These are phyloP conservation scores for Drechslerella coelobrocha DNA, from an alignment of 2,329 filamentous ascomycete species.

Conservation along the genomic window DNA sequence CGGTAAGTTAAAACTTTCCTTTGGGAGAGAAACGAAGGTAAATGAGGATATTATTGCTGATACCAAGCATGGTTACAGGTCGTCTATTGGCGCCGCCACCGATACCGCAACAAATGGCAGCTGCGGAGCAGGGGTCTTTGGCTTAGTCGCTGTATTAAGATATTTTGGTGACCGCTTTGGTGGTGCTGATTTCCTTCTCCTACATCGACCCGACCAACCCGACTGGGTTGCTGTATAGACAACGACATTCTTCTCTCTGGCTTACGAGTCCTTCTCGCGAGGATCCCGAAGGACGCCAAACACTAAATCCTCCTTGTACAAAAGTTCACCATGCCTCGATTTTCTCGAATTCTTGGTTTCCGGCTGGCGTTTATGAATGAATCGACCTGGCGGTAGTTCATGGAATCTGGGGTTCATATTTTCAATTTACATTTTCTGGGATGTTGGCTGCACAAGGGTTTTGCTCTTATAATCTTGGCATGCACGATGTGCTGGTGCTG, in stretches of 20 bases:
- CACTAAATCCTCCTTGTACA: slow-evolving; percentile 21
- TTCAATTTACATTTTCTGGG: slow-evolving; percentile 4
- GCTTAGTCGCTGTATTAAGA: slow-evolving; percentile 10
- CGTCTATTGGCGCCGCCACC: slow-evolving; percentile 45
- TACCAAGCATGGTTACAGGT: slow-evolving; percentile 6
- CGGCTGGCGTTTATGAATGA: slow-evolving; percentile 46
- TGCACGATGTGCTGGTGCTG: slow-evolving; percentile 30
- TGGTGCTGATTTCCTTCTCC: background rate
- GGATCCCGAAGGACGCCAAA: no score
- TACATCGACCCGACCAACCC: background rate
- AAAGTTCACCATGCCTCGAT: slow-evolving; percentile 35
- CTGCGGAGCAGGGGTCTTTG: slow-evolving; percentile 34
- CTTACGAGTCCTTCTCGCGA: no score
- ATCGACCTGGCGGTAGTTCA: slow-evolving; percentile 31
- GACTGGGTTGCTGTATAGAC: background rate
- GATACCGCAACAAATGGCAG: slow-evolving; percentile 37
- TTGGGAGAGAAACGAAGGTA: background rate
- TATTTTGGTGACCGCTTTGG: background rate
- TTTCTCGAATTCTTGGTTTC: slow-evolving; percentile 19
- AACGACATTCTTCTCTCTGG: no score
- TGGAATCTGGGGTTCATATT: slow-evolving; percentile 19
- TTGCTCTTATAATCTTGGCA: slow-evolving; percentile 6
- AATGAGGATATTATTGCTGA: slow-evolving; percentile 1
- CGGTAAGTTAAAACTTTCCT: slow-evolving; percentile 15
- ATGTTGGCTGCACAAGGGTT: slow-evolving; percentile 24